These are phyloP conservation scores for Fusarium lyarnte DNA, from an alignment of 2,329 filamentous ascomycete genomes.

Conservation along the genomic window DNA sequence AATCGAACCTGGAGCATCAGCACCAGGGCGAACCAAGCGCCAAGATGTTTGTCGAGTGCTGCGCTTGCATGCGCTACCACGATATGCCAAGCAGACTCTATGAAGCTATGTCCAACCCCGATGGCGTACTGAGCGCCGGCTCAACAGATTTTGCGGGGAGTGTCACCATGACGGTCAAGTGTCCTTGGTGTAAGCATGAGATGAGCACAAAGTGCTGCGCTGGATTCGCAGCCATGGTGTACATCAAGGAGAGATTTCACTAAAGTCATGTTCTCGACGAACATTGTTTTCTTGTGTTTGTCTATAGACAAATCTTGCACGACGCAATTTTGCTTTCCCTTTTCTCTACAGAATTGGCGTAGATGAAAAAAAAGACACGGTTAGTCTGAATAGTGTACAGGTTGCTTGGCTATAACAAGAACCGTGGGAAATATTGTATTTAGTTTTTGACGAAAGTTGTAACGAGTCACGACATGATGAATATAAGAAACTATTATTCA, in stretches of 20 bases:
- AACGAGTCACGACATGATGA: constrained; percentile 39
- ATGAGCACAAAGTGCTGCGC: constrained; percentile 77
- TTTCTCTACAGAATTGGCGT: constrained; percentile 1
- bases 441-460: constrained; percentile 31
- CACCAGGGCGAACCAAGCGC: constrained; percentile 57
- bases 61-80: constrained; percentile 70
- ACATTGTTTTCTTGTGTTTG: background rate
- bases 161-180: constrained; percentile 70
- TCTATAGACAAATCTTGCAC: constrained; percentile 23
- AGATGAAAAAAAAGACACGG: constrained; percentile 4
- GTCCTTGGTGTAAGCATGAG: constrained; percentile 76
- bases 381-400: constrained; percentile 4
- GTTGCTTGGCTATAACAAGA: constrained; percentile 10
- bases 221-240: constrained; percentile 73
- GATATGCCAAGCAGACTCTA: constrained; percentile 73
- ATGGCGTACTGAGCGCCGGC: constrained; percentile 59
- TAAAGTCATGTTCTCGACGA: constrained; percentile 35
- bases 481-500: background rate
- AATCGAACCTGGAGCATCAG: constrained; percentile 12
- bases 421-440: constrained; percentile 28
- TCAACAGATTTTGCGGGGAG: constrained; percentile 63
- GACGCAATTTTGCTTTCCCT: constrained; percentile 26
- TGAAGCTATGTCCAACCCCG: constrained; percentile 70
- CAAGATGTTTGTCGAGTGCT: constrained; percentile 74
- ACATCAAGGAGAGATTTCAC: constrained; percentile 71